Evolutionary conservation across 495 filamentous ascomycete species (phyloP), one percentile per base, ranked within the genome.

Genomic region (Rusavskia elegans): DNA sequence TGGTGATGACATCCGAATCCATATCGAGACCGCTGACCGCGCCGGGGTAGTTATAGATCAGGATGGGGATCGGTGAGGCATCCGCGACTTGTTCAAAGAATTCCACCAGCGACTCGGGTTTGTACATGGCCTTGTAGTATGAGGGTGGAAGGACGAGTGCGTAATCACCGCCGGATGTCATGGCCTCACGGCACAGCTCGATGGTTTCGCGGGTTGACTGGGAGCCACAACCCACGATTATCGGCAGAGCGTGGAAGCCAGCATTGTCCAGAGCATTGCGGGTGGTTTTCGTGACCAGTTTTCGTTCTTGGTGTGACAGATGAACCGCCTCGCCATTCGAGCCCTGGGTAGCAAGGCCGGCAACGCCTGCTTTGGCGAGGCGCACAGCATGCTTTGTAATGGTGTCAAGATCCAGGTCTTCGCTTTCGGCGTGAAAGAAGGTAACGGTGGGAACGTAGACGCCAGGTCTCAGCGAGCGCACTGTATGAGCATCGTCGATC

Each of bases 41-140:
- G 17, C 79, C 86, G 29, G 89, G 89, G 68, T 82, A 96, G 70
- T 95, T 96, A 73, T 96, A 96, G 63, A 96, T 89, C 54, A 95
- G 71, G 52, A 96, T 75, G 0, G 89, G 89, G 45, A 96, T 76
- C 5, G 88, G 89, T 1, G 86, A 92, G 8, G 79, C 77, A 60
- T 82, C 77, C 25, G 89, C 89, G 23, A 95, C 84, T 39, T 78
- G 73, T 37, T 69, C 73, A 75, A 93, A 95, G 68, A 83, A 89
- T 30, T 81, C 74, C 42, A 82, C 63, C 44, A 94, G 62, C 16
- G 77, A 74, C 27, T 75, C 74, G 21, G 62, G 59, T 20, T 53
- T 71, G 56, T 82, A 73, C 20, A 89, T 71, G 10, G 77, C 63
- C 57, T 79, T 77, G 68, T 94, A 96, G 67, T 95, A 96, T 35